These are phyloP conservation scores for Monilinia polystroma DNA, from an alignment of 2,329 filamentous ascomycete genomes.

Conservation along the genomic window DNA sequence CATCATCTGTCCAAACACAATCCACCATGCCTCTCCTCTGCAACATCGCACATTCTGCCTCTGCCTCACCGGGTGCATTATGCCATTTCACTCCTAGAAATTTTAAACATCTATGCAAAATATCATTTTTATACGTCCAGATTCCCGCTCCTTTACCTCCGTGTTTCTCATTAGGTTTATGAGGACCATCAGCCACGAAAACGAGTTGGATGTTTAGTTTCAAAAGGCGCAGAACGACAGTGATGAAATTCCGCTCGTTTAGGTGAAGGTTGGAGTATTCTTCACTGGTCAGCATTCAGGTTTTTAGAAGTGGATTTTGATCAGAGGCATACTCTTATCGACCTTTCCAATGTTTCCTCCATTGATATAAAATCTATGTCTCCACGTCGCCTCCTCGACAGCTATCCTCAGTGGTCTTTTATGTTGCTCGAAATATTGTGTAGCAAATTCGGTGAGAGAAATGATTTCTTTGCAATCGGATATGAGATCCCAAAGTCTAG, in stretches of 20 bases:
- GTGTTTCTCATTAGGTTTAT: slow-evolving; percentile 58
- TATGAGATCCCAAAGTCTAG: slow-evolving; percentile 23
- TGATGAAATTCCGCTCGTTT: slow-evolving; percentile 58
- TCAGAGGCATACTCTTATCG: neutral
- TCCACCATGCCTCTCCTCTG: slow-evolving; percentile 80
- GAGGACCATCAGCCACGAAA: slow-evolving; percentile 86
- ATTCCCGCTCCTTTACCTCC: neutral
- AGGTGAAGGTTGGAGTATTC: slow-evolving; percentile 5
- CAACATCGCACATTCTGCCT: slow-evolving; percentile 86
- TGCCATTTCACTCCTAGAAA: slow-evolving; percentile 80
- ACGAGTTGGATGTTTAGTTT: slow-evolving; percentile 73
- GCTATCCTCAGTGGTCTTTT: slow-evolving; percentile 75
- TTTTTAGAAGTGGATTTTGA: neutral
- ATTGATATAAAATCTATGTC: slow-evolving; percentile 47
- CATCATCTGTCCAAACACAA: slow-evolving; percentile 88
- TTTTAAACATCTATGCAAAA: slow-evolving; percentile 55
- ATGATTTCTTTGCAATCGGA: slow-evolving; percentile 17
- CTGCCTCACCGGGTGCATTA: slow-evolving; percentile 86
- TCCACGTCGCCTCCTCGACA: slow-evolving; percentile 95
- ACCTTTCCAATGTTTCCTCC: slow-evolving; percentile 2
- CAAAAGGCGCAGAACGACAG: slow-evolving; percentile 74
- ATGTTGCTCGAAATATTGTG: slow-evolving; percentile 67
- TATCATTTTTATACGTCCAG: slow-evolving; percentile 43
- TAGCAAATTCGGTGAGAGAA: slow-evolving; percentile 51
- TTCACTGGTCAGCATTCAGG: neutral